Conservation (phyloP, 139 green algal genomes). For the Chlamydomonas sphaeroides region DNA sequence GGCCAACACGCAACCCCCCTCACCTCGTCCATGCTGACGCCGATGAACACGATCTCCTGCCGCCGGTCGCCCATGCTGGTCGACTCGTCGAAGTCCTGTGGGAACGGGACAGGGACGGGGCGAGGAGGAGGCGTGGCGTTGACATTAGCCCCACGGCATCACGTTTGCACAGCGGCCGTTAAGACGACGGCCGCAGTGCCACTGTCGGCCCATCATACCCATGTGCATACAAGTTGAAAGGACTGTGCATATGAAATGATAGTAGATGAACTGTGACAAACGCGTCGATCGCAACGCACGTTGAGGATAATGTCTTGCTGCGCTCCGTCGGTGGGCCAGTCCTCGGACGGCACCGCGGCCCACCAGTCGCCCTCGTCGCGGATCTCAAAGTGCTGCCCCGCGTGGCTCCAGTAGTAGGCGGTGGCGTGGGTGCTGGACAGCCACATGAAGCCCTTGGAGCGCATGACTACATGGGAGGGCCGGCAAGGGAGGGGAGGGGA, state of each 20-base stretch:
- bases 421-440: constrained; percentile 84
- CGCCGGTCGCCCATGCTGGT: constrained; percentile 77
- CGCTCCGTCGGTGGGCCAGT: constrained; percentile 77
- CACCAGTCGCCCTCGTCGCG: constrained; percentile 90
- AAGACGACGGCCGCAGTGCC: neutral
- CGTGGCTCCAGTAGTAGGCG: constrained; percentile 92
- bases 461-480: constrained; percentile 74
- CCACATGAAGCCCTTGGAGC: constrained; percentile 96
- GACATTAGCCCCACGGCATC: too few relatives aligned
- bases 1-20: too few relatives aligned
- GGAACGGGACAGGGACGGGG: too few relatives aligned
- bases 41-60: constrained; percentile 98
- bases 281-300: too few relatives aligned
- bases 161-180: too few relatives aligned
- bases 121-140: too few relatives aligned
- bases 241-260: too few relatives aligned
- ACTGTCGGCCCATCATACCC: too few relatives aligned
- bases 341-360: constrained; percentile 77
- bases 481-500: neutral
- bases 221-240: too few relatives aligned
- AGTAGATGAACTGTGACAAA: neutral
- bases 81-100: constrained; percentile 72
- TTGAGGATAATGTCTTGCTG: constrained; percentile 76
- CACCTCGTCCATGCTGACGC: constrained; percentile 80
- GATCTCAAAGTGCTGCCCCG: constrained; percentile 95